Percentiles rank a stretch among this genome's conserved stretches.
Conservation (phyloP, 345 rosid species). For the Nasturtium officinale region DNA sequence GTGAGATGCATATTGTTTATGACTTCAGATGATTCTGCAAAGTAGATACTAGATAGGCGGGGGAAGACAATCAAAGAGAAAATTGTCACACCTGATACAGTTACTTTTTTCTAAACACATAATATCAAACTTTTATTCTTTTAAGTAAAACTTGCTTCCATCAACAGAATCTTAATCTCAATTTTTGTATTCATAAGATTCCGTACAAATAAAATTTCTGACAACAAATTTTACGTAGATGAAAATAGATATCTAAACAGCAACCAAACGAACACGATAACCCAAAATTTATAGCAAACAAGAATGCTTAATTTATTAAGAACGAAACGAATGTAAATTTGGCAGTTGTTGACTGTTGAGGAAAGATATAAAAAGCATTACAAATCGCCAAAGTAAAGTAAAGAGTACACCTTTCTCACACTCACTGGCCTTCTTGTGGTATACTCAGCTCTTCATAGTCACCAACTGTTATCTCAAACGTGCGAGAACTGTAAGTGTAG, state of each 20-base stretch:
- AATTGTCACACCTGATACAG: not conserved
- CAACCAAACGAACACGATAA: not conserved
- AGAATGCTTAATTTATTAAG: conserved; percentile 37
- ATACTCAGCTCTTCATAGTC: conserved; percentile 71
- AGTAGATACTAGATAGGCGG: too few relatives aligned
- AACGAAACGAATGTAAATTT: conserved; percentile 27
- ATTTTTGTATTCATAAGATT: not conserved
- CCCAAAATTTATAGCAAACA: conserved; percentile 4
- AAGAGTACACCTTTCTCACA: conserved; percentile 30
- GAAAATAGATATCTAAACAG: not conserved
- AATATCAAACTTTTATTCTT: not conserved
- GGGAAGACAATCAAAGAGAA: not conserved
- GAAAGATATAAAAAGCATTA: conserved; percentile 17
- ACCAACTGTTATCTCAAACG: conserved; percentile 61
- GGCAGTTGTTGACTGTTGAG: conserved; percentile 28
- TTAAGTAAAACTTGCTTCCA: not conserved
- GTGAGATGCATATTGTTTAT: not conserved
- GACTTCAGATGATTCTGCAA: not conserved
- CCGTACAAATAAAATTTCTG: not conserved
- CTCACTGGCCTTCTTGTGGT: conserved; percentile 63
- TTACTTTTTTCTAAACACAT: not conserved
- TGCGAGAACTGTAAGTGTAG: conserved; percentile 59
- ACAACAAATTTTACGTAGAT: not conserved
- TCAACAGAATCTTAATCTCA: not conserved
- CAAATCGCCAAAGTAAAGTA: conserved; percentile 30